A percentile compares a stretch with the other conserved stretches of the same genome.
phyloP scores from a whole-genome alignment of 306 rosid genomes.

The Quillaja saponaria region DNA sequence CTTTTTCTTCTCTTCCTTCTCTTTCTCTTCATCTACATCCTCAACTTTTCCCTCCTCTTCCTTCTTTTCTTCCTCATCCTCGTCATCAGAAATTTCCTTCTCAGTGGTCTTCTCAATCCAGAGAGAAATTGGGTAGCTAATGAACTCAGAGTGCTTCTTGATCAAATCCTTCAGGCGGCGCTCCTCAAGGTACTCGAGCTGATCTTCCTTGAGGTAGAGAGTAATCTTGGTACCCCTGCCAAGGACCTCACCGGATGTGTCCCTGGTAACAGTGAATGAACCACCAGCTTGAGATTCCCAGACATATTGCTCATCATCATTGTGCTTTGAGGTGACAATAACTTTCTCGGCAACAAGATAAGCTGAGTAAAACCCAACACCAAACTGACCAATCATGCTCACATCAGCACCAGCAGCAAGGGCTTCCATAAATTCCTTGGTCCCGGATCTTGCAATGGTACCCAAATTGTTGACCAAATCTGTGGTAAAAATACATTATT shows the following conservation, averaged over 20 bases:
- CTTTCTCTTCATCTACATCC: conserved; percentile 85
- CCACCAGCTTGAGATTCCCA: conserved; percentile 99
- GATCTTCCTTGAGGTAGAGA: conserved; percentile 84
- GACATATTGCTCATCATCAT: conserved; percentile 90
- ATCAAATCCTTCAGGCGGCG: conserved; percentile 83
- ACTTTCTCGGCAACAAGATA: conserved; percentile 93
- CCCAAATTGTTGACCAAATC: conserved; percentile 97
- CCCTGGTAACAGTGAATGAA: conserved; percentile 88
- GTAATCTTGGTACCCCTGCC: conserved; percentile 91
- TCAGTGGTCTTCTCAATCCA: conserved; percentile 91
- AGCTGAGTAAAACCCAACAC: conserved; percentile 96
- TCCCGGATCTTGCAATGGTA: conserved; percentile 96
- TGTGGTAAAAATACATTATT: conserved; percentile 12
- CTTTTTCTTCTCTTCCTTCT: conserved; percentile 84
- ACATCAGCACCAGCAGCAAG: conserved; percentile 98
- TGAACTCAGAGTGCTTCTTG: conserved; percentile 93
- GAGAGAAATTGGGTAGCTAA: conserved; percentile 93
- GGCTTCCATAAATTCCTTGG: conserved; percentile 98
- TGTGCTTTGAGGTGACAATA: conserved; percentile 81
- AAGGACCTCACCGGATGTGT: conserved; percentile 68
- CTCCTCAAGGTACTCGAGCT: conserved; percentile 92
- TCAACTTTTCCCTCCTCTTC: conserved; percentile 92
- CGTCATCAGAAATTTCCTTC: conserved; percentile 92
- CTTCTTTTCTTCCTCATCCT: conserved; percentile 90
- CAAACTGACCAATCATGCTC: conserved; percentile 96